Evolutionary conservation across 441 rosid species (phyloP), one percentile per base, ranked within the genome.

Genomic region (Bocquillonia castaneifolia): DNA sequence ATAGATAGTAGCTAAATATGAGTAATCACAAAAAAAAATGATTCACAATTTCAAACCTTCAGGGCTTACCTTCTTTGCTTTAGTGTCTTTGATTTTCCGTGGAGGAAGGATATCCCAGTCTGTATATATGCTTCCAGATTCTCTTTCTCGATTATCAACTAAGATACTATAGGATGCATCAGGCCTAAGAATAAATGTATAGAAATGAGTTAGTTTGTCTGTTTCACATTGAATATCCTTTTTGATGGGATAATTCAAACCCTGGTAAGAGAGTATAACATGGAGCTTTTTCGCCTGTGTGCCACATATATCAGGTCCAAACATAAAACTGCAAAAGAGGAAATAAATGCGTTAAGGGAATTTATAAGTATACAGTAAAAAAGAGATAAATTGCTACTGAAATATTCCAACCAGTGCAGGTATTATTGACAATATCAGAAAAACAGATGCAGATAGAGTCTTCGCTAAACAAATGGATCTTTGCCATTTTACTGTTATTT

Each of bases 161-260:
- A 93, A 91, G 76, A 93, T 89, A 65, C 79, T 88, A 82, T 91
- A 93, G 59, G 96, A 87, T 64, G 96, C 96, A 85, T 89, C 97
- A 7, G 97, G 99, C 44, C 75, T 88, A 66, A 93, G 87, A 77
- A 93, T 69, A 70, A 93, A 88, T 20, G 97, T 88, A 79, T 93
- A 91, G 25, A 91, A 88, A 77, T 91, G 99, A 67, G 91, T 83
- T 69, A 93, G 95, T 79, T 93, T 95, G 81, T 93, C 97, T 68
- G 99, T 93, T 78, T 93, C 99, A 73, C 99, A 93, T 31, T 96
- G 90, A 61, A 93, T 96, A 23, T 93, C 99, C 87, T 93, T 88
- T 88, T 93, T 91, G 82, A 93, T 91, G 81, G 91, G 73, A 73
- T 89, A 89, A 87, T 93, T 93, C 28, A 86, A 62, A 51, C 48